A percentile compares a stretch with the other conserved stretches of the same genome.
phyloP scores from a whole-genome alignment of 2,329 filamentous ascomycete species.

The Graphilbum sp. region DNA sequence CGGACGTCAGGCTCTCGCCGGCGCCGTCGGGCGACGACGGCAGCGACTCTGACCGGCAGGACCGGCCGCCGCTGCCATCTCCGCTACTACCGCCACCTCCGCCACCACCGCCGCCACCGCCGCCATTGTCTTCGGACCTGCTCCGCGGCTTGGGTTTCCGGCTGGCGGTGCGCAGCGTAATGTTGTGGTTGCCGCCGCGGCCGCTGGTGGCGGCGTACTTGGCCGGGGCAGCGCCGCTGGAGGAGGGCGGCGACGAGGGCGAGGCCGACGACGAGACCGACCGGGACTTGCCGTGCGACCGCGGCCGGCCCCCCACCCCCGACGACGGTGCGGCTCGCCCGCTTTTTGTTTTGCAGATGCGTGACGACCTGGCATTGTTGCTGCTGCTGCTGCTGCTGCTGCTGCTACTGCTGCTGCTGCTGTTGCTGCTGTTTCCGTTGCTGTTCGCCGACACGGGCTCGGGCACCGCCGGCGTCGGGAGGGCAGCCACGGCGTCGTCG shows the following conservation, averaged over 20 bases:
- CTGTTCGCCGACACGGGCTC: too few species aligned
- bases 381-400: too few species aligned
- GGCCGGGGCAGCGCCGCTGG: neutral
- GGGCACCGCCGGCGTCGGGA: too few species aligned
- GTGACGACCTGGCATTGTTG: too few species aligned
- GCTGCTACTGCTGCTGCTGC: too few species aligned
- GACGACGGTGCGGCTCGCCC: too few species aligned
- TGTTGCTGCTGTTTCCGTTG: too few species aligned
- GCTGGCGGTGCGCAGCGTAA: conserved; percentile 9
- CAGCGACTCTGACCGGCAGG: neutral
- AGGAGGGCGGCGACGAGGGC: conserved; percentile 1
- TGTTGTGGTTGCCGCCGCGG: conserved; percentile 8
- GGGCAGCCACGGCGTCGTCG: too few species aligned
- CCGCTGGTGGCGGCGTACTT: conserved; percentile 3
- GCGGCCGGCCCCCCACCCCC: too few species aligned
- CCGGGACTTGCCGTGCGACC: conserved; percentile 1
- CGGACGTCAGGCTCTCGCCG: conserved; percentile 4
- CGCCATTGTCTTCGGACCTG: neutral
- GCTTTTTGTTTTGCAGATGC: conserved; percentile 1
- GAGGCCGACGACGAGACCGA: conserved; percentile 5
- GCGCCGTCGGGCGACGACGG: conserved; percentile 4
- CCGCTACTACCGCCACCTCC: too few species aligned
- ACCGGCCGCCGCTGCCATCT: too few species aligned
- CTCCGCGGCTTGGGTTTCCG: conserved; percentile 6
- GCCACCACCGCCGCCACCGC: too few species aligned